Base-by-base conservation (phyloP, 1,284 basidiomycete genomes). In the Apiotrichum sp. region DNA sequence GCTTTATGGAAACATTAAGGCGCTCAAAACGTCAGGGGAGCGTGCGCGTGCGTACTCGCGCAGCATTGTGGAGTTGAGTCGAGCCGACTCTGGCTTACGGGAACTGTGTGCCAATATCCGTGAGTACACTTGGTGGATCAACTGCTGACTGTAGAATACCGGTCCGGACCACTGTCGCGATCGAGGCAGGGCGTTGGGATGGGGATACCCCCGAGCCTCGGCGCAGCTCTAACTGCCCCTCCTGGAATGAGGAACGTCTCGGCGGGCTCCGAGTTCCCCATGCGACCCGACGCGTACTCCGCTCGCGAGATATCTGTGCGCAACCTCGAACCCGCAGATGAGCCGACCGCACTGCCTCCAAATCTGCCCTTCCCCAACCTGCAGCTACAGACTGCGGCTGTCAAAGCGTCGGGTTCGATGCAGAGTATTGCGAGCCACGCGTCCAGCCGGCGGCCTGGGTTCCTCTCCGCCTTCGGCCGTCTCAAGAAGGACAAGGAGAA, bases 41-140 rank as follows among this genome's bases (percentile, higher is more conserved):
- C 80, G 91, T 41, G 88, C 87, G 48, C 72, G 79, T 34, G 83
- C 84, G 46, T 96, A 95, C 68, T 87, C 88, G 7, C 77, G 79
- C 59, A 91, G 90, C 74, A 88, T 93, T 63, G 89, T 90, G 67
- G 89, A 92, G 65, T 75, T 95, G 22, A 82, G 84, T 47, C 77
- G 80, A 58, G 84, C 84, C 63, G 88, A 93, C 68, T 87, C 86
- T 65, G 90, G 92, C 16, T 72, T 95, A 57, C 77, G 78, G 13
- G 85, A 87, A 31, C 93, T 91, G 92, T 78, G 89, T 46, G 64
- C 76, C 38, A 80, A 81, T 48, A 81, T 80, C 57, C 80, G 88
- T 88, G 67, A 55, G 80, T 74, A 35, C 3, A 8, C 10, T 5
- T 8, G 9, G 6, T 31, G 35, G 32, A 36, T 16, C 22, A 36